Evolutionary conservation across 805 yeast species (phyloP), one percentile per base, ranked within the genome.

Genomic region (Candida nanaspora): DNA sequence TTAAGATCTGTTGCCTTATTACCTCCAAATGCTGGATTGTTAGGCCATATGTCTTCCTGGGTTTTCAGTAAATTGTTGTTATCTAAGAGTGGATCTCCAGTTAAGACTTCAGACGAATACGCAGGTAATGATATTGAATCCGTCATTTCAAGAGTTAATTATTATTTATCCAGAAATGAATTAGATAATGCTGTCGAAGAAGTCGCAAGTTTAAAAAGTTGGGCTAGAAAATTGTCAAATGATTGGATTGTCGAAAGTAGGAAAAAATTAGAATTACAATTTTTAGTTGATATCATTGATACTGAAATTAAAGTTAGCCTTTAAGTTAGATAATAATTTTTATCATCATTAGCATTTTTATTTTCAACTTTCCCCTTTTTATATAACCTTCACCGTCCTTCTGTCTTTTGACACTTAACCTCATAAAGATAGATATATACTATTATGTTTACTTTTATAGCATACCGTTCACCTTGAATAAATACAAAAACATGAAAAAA

Each of bases 11-110:
- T 94, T 7, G 80, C 96, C 4, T 67, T 93, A 51, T 75, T 89
- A 46, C 97, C 98, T 41, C 95, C 94, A 51, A 86, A 91, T 56
- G 95, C 98, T 21, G 98, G 98, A 56, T 74, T 93, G 41, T 75
- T 91, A 52, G 98, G 96, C 25, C 96, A 93, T 62, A 61, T 88
- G 33, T 74, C 94, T 6, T 89, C 98, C 15, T 70, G 73, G 49
- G 41, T 87, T 8, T 84, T 89, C 57, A 82, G 95, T 28, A 76
- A 74, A 51, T 71, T 89, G 45, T 72, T 91, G 53, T 72, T 86
- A 53, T 71, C 83, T 23, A 93, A 88, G 59, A 69, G 75, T 45
- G 98, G 98, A 35, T 65, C 77, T 43, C 88, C 94, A 14, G 56
- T 25, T 7, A 25, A 40, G 37, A 50, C 53, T 43, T 45, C 56